phyloP scores from a whole-genome alignment of 2,329 filamentous ascomycete species.

The Curvularia spicifera region DNA sequence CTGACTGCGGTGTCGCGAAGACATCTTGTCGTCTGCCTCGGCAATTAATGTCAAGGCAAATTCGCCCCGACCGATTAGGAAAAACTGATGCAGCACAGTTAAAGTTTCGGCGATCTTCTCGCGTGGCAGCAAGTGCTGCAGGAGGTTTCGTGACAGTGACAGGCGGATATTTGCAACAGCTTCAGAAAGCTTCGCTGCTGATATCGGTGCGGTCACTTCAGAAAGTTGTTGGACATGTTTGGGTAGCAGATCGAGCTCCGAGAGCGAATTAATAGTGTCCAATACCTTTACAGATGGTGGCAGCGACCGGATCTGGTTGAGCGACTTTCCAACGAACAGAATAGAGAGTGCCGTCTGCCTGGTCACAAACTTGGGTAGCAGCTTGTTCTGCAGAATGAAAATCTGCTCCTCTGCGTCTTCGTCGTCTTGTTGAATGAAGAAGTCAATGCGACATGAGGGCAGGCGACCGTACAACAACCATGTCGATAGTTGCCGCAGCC shows the following conservation, averaged over 20 bases:
- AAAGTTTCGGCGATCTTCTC: slow-evolving; percentile 78
- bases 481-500: slow-evolving; percentile 86
- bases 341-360: slow-evolving; percentile 78
- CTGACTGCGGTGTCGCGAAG: slow-evolving; percentile 67
- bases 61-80: slow-evolving; percentile 85
- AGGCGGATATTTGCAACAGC: slow-evolving; percentile 78
- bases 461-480: slow-evolving; percentile 91
- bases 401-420: slow-evolving; percentile 41
- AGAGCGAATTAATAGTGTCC: slow-evolving; percentile 36
- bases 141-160: slow-evolving; percentile 80
- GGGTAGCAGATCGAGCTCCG: slow-evolving; percentile 67
- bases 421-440: slow-evolving; percentile 69
- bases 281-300: slow-evolving; percentile 40
- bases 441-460: slow-evolving; percentile 78
- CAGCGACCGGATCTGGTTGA: slow-evolving; percentile 75
- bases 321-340: slow-evolving; percentile 85
- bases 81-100: slow-evolving; percentile 80
- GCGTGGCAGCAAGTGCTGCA: slow-evolving; percentile 82
- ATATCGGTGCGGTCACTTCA: slow-evolving; percentile 74
- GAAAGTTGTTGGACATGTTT: slow-evolving; percentile 74
- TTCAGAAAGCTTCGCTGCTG: slow-evolving; percentile 70
- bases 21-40: slow-evolving; percentile 81
- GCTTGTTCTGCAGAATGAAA: slow-evolving; percentile 47
- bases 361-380: slow-evolving; percentile 82
- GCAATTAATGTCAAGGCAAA: slow-evolving; percentile 87